Base-by-base conservation (phyloP, 1,284 basidiomycete genomes). In the Apiotrichum brassicae region DNA sequence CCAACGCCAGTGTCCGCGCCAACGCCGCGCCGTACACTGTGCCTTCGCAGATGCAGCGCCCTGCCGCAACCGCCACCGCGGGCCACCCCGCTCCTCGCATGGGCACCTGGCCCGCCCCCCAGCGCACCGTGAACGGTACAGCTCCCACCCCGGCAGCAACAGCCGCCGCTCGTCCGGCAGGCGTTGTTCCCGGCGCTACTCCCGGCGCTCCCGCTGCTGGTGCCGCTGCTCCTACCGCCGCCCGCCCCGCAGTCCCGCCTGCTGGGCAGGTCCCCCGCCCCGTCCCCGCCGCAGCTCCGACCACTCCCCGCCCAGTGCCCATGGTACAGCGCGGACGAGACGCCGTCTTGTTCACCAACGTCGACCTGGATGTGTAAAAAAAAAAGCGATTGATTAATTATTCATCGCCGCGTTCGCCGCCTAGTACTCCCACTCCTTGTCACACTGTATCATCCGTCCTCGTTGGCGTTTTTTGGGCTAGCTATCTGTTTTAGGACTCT, bases 311-410 rank as follows among this genome's bases (percentile, higher is more conserved):
- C 13, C 49, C 51, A 36, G 47, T 56, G 41, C 46, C 53, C 11
- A 62, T 62, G 0, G 59, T 66, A 9, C 62, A 63, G 46, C 60
- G 62, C 19, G 66, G 66, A n/a, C 56, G 64, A 22, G 66, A 69
- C 47, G 66, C 66, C 6, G 66, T 69, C 5, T 50, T 69, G 22
- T 69, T 66, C 45, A 49, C 62, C 32, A 61, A 59, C 43, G 43
- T 54, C 48, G 61, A 63, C 49, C 33, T 53, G 40, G 57, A 59
- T 48, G 54, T 59, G 25, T 59, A 48, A 45, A 25, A 42, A 43
- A 19, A 43, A 34, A 37, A 20, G 42, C 43, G 24, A 44, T n/a
- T n/a, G n/a, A n/a, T n/a, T n/a, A n/a, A n/a, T n/a, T n/a, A n/a
- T n/a, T n/a, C n/a, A n/a, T 11, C 33, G 33, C 33, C 11, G 33